Base-by-base conservation (phyloP, 108 stramenopile species). In the Schizochytrium sp. region DNA sequence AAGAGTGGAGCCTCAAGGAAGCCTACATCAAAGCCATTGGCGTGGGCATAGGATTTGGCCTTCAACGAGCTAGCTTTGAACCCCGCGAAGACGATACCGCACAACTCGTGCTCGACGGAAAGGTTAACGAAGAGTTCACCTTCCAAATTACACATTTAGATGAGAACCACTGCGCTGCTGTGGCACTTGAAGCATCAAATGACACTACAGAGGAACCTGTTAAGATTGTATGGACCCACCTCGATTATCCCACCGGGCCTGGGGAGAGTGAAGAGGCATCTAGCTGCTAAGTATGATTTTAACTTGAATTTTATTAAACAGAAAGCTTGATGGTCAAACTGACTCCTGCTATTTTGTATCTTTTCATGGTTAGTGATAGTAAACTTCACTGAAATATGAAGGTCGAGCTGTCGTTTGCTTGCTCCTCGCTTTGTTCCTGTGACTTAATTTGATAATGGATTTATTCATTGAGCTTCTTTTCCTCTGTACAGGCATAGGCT, bases 1-100 rank as follows among this genome's bases (percentile, higher is more conserved):
- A 55, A 53, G 19, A 55, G n/a, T 83, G 76, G 76, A 83, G 76
- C 76, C 47, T 83, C 45, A 83, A 83, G 47, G 76, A 83, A 53
- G 76, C 76, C 17, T 83, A 83, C 76, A 13, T 83, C 28, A 83
- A 83, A 53, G 76, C 76, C 17, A 49, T 83, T 38, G 76, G 76
- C 5, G 40, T 83, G 15, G 76, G 76, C 15, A 83, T 83, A 7
- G 76, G 76, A 5, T 83, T 83, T 53, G 76, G 76, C 28, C 47
- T 83, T 8, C 64, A 69, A 44, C 64, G 64, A 38, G 64, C 64
- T 69, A 44, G 42, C 5, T 69, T 69, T 69, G 10, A 8, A 8
- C 64, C 44, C 5, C 42, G 44, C 1, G 64, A 69, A 44, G 28
- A 12, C 28, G 64, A 44, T 8, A 28, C 44, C 45, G 76, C 76